phyloP scores from a whole-genome alignment of 148 eudicot species.

The Chenopodium berlandieri region DNA sequence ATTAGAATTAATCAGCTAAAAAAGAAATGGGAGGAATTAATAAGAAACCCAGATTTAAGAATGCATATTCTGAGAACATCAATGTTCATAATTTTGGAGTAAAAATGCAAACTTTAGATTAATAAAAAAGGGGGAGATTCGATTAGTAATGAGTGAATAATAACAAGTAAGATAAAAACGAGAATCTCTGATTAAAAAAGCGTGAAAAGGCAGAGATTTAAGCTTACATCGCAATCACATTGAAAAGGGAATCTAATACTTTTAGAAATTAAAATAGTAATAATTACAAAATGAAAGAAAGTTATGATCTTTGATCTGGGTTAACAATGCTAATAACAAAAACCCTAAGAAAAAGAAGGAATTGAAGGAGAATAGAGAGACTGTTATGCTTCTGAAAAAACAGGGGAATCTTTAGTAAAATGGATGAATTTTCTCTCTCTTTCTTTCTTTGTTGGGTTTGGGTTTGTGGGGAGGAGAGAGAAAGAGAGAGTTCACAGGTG shows the following conservation, averaged over 20 bases:
- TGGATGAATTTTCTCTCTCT: too few relatives aligned
- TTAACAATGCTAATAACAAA: not conserved
- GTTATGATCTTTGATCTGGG: not conserved
- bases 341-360: not conserved
- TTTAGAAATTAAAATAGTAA: not conserved
- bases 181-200: not conserved
- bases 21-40: not conserved
- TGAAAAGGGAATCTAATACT: slow-evolving; percentile 10
- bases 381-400: not conserved
- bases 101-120: not conserved
- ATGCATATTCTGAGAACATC: not conserved
- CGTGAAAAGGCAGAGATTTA: not conserved
- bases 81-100: slow-evolving; percentile 2
- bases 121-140: not conserved
- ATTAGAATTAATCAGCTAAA: not conserved
- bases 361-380: not conserved
- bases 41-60: not conserved
- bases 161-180: not conserved
- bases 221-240: slow-evolving; percentile 25
- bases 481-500: slow-evolving; percentile 7
- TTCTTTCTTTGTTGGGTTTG: too few relatives aligned
- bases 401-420: not conserved
- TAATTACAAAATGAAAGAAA: too few relatives aligned
- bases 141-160: slow-evolving; percentile 1
- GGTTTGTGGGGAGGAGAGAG: not conserved